Evolutionary conservation across 129 eudicot genomes (phyloP), one percentile per base, ranked within the genome.

Genomic region (Pseudognaphalium luteoalbum): DNA sequence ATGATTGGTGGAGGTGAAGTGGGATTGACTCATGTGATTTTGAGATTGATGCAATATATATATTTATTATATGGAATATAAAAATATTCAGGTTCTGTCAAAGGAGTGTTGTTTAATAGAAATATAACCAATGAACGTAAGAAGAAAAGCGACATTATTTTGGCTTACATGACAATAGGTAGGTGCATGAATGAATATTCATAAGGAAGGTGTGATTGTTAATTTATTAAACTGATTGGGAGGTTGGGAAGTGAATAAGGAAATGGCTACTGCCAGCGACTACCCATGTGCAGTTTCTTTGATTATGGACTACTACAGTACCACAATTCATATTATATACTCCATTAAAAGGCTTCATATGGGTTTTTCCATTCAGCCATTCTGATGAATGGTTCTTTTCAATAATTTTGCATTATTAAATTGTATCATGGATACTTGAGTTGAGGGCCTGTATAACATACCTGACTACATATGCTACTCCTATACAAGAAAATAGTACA

Each of bases 271-370:
- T 71, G 84, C 75, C 84, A 85, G 84, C 86, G 76, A 54, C 83
- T 51, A 70, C 81, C 89, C 89, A 86, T 82, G 87, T 86, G 89
- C 75, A 34, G 59, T 50, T 73, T 71, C 82, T 73, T 70, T 80
- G 62, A 83, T 82, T 80, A 85, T 75, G 66, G 84, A 59, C 81
- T 68, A 56, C 83, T 73, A 25, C 51, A 39, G 69, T 73, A 73
- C 79, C 54, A 66, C 69, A 73, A 28, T 65, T 34, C n/a, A 56
- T 58, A 39, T 73, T 56, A 57, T 54, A 66, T 80, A 28, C 29
- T 60, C 61, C 20, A 44, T 54, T 17, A 70, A 30, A 52, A 21
- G 12, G 4, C 32, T 68, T 19, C 74, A 52, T 50, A 66, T 76
- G 73, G 37, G 73, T 41, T 67, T n/a, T 22, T 69, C 17, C 62